Evolutionary conservation across 768 basidiomycete genomes (phyloP), one percentile per base, ranked within the genome.

Genomic region (Trametes gibbosa): DNA sequence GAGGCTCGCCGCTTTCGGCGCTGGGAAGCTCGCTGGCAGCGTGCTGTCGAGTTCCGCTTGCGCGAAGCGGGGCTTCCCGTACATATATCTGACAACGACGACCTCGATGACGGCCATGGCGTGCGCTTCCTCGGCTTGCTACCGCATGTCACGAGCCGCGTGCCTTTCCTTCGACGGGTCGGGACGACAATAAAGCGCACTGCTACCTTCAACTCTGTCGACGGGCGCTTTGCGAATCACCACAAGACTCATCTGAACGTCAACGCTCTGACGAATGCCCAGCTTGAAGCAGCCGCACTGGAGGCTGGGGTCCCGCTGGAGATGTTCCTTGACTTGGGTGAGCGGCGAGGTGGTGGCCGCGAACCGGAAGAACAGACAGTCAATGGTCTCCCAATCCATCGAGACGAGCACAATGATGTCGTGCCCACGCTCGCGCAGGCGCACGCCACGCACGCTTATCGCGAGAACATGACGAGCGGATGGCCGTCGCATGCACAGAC

Each of bases 11-110:
- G 72, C 49, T 79, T 79, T 50, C 75, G 75, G 10, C 77, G 79
- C 7, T 80, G 83, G 46, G 75, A 77, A 43, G 64, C 62, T 16
- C 80, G 84, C 14, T 89, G 87, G 87, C 75, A 77, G 34, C 76
- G 77, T 10, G 86, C 86, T 0, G 70, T 90, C n/a, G 79, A 82
- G 67, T 84, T 81, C 78, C 80, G 85, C 23, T 76, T 92, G n/a
- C 73, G 76, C 42, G 79, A 75, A 27, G 71, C 72, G 14, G 79
- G 78, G 0, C 68, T 72, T 6, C 83, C 81, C 0, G 65, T 83
- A 6, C 90, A 87, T 82, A 75, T 89, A 3, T 70, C 73, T 16
- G 77, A 81, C 57, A 58, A 68, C 50, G 56, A 65, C 16, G 25
- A 61, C 27, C 21, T 16, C 41, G 34, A 52, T 0, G 43, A 19